Evolutionary conservation across 2,329 filamentous ascomycete species (phyloP).

Genomic region (Arthrobotrys megalospora): DNA sequence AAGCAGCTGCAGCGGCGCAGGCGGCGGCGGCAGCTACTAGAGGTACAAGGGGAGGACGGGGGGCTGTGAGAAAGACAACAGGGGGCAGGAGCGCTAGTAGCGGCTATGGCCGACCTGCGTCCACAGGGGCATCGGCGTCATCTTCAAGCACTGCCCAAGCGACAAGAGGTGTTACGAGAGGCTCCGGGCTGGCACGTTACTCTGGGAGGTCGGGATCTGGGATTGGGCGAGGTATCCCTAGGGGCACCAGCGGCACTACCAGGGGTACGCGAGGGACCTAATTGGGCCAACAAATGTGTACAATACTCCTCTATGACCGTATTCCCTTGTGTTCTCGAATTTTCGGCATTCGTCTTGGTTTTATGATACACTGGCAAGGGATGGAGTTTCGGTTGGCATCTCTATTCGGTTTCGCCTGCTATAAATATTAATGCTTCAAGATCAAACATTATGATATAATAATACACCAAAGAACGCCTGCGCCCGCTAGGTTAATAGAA

Average conservation of each 20-base stretch:
- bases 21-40: constrained; percentile 63
- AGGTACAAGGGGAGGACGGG: constrained; percentile 20
- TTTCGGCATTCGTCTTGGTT: constrained; percentile 11
- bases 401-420: constrained; percentile 16
- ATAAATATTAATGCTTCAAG: constrained; percentile 8
- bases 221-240: constrained; percentile 66
- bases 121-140: constrained; percentile 22
- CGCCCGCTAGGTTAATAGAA: constrained; percentile 31
- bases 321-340: constrained; percentile 1
- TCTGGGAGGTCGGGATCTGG: constrained; percentile 54
- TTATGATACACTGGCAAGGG: constrained; percentile 34
- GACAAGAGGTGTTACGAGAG: constrained; percentile 45
- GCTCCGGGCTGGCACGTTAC: constrained; percentile 55
- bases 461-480: constrained; percentile 35
- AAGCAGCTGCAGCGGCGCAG: constrained; percentile 66
- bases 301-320: constrained; percentile 22
- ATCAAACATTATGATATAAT: constrained; percentile 19
- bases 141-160: constrained; percentile 22
- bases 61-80: constrained; percentile 58
- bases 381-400: constrained; percentile 47
- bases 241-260: constrained; percentile 68
- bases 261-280: constrained; percentile 39
- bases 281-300: background rate
- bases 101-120: constrained; percentile 32
- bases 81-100: constrained; percentile 46